Percentiles rank a stretch among this genome's conserved stretches.
phyloP scores from a whole-genome alignment of 1,284 basidiomycete genomes.

The Meira miltonrushii region DNA sequence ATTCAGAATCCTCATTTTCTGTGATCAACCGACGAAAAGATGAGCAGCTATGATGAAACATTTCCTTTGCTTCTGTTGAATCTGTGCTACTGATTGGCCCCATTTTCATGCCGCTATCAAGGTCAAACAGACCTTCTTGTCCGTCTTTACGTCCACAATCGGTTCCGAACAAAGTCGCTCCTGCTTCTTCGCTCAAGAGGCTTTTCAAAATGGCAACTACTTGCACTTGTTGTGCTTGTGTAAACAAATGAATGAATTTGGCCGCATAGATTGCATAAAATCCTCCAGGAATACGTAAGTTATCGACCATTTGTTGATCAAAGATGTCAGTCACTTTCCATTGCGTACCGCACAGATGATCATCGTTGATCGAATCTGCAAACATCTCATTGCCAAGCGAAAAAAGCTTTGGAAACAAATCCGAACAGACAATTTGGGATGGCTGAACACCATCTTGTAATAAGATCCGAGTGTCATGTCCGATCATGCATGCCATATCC shows the following conservation, averaged over 20 bases:
- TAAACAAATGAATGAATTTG: neutral
- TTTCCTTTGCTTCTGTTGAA: no score
- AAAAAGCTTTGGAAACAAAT: neutral
- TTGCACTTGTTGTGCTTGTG: neutral
- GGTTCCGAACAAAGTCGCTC: neutral
- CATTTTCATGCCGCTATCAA: no score
- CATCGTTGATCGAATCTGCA: neutral
- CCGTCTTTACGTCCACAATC: no score
- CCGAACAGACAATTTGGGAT: neutral
- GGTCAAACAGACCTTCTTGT: no score
- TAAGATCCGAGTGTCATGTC: neutral
- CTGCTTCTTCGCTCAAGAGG: neutral
- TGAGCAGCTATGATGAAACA: no score
- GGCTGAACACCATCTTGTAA: neutral
- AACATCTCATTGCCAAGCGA: neutral
- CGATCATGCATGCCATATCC: neutral
- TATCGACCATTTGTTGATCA: neutral
- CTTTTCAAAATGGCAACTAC: neutral
- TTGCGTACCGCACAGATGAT: neutral
- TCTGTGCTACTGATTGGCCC: no score
- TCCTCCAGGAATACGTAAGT: neutral
- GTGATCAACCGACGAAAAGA: no score
- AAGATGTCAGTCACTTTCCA: slow-evolving; percentile 5
- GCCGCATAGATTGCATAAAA: neutral
- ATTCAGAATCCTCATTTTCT: no score